Evolutionary conservation across 805 yeast genomes (phyloP).

Genomic region (Barnettozyma populi): DNA sequence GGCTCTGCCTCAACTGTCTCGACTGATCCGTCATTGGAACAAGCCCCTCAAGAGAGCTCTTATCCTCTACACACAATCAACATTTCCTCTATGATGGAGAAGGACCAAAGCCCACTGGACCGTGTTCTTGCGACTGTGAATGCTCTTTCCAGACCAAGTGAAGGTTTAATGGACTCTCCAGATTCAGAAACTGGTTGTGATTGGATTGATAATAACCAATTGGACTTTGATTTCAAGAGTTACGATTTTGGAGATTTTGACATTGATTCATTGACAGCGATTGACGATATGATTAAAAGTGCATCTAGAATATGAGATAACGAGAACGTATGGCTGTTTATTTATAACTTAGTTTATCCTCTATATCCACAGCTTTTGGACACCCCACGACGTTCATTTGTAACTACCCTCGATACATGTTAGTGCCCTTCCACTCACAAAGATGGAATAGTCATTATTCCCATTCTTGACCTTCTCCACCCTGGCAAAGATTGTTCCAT

Average conservation of each 20-base stretch:
- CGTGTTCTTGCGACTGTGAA: not conserved
- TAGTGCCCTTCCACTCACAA: slow-evolving; percentile 37
- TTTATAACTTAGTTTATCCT: not conserved
- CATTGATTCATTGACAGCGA: slow-evolving; percentile 20
- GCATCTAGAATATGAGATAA: slow-evolving; percentile 3
- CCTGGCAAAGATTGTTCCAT: slow-evolving; percentile 30
- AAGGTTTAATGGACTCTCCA: slow-evolving; percentile 9
- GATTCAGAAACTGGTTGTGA: slow-evolving; percentile 51
- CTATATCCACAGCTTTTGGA: not conserved
- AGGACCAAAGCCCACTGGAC: not conserved
- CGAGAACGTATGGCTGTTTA: not conserved
- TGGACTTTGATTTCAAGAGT: slow-evolving; percentile 31
- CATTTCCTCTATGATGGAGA: not conserved
- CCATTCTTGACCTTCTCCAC: slow-evolving; percentile 16
- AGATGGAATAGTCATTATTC: slow-evolving; percentile 11
- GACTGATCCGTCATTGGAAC: not conserved
- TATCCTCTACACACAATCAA: not conserved
- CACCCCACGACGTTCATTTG: too few species aligned
- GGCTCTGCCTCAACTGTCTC: not conserved
- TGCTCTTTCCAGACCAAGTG: not conserved
- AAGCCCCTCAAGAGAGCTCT: not conserved
- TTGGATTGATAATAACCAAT: slow-evolving; percentile 47
- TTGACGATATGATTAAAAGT: slow-evolving; percentile 23
- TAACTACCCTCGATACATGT: slow-evolving; percentile 33
- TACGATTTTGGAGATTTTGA: slow-evolving; percentile 23